Percentiles rank a stretch among this genome's conserved stretches.
Evolutionary conservation across 2,329 filamentous ascomycete genomes (phyloP).

Genomic region (Ramularia endophylla): DNA sequence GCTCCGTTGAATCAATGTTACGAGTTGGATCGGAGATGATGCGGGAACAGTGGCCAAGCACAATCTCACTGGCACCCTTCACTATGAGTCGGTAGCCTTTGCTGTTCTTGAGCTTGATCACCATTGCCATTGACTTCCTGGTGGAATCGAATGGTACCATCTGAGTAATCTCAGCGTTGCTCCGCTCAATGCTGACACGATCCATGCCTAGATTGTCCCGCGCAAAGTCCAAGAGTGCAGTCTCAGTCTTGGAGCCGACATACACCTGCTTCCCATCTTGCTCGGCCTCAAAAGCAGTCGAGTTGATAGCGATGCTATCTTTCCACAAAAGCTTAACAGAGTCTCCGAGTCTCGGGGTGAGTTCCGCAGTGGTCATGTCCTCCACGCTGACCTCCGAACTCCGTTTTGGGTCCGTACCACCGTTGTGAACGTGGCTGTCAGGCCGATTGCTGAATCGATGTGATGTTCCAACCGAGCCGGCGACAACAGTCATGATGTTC

Average conservation of each 20-base stretch:
- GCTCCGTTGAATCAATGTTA: conserved; percentile 45
- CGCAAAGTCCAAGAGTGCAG: conserved; percentile 65
- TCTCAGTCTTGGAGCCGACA: conserved; percentile 73
- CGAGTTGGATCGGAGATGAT: conserved; percentile 57
- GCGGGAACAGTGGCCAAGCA: conserved; percentile 42
- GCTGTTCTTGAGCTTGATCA: conserved; percentile 48
- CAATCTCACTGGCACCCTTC: conserved; percentile 48
- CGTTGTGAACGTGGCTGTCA: conserved; percentile 18
- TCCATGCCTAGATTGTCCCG: conserved; percentile 61
- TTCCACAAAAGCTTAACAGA: conserved; percentile 53
- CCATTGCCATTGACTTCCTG: conserved; percentile 64
- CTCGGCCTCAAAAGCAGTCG: conserved; percentile 63
- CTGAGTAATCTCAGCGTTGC: conserved; percentile 54
- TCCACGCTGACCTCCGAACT: conserved; percentile 35
- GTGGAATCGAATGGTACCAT: conserved; percentile 57
- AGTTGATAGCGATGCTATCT: conserved; percentile 62
- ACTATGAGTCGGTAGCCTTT: conserved; percentile 53
- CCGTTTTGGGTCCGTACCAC: conserved; percentile 17
- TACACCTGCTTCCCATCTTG: conserved; percentile 55
- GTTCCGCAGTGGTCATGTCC: conserved; percentile 49
- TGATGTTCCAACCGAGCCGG: conserved; percentile 59
- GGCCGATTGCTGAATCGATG: conserved; percentile 48
- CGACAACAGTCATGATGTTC: conserved; percentile 71
- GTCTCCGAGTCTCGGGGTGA: conserved; percentile 46
- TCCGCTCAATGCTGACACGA: conserved; percentile 54